Percentiles rank a stretch among this genome's conserved stretches.
phyloP scores from a whole-genome alignment of 345 rosid species.

The Cardamine occulta region DNA sequence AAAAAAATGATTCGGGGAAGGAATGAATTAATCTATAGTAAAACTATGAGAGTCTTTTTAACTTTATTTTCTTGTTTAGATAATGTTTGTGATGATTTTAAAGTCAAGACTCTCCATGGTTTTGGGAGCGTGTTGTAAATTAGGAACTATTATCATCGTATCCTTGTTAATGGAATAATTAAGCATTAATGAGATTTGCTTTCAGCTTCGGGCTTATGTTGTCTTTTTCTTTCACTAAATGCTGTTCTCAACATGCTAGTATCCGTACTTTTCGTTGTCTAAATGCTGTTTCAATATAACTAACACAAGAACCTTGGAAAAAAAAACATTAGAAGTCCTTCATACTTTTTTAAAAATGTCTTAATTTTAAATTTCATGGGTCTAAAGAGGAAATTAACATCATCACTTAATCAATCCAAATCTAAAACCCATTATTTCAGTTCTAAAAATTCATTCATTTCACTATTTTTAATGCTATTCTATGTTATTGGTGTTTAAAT shows the following conservation, averaged over 20 bases:
- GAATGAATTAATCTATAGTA: conserved; percentile 11
- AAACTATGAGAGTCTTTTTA: conserved; percentile 19
- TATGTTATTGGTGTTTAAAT: not conserved
- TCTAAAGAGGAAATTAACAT: not conserved
- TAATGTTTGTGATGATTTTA: conserved; percentile 13
- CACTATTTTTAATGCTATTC: not conserved
- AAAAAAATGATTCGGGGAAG: conserved; percentile 7
- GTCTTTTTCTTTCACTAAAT: not conserved
- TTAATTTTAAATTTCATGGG: not conserved
- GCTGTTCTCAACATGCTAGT: not conserved
- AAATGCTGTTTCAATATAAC: not conserved
- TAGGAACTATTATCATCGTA: conserved; percentile 28
- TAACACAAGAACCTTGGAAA: not conserved
- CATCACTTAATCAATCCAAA: not conserved
- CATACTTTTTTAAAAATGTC: not conserved
- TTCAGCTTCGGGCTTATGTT: conserved; percentile 23
- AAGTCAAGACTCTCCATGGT: conserved; percentile 26
- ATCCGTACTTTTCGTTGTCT: not conserved
- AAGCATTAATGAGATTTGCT: conserved; percentile 27
- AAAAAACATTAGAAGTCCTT: not conserved
- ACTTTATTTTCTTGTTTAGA: conserved; percentile 18
- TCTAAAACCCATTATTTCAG: not conserved
- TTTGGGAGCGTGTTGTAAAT: conserved; percentile 30
- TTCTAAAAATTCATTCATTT: not conserved
- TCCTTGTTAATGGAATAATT: conserved; percentile 32